Conservation (phyloP, 176 grass and related monocot species). For the Rhipidocladum racemiflorum region DNA sequence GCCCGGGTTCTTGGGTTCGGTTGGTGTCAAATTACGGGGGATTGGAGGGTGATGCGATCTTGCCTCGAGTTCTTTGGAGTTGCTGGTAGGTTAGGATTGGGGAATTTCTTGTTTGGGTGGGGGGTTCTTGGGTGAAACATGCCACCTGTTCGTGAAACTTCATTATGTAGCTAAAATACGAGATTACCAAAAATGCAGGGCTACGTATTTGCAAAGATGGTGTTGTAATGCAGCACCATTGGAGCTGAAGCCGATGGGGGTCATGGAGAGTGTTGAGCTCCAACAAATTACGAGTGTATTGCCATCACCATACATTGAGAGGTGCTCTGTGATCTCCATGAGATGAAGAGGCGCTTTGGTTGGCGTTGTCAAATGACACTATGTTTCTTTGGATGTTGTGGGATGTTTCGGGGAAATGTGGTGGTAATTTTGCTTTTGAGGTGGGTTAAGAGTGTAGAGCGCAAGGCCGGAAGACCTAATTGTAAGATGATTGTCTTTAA, state of each 20-base stretch:
- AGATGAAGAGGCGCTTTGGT: background rate
- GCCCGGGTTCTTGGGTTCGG: background rate
- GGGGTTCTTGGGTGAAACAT: constrained; percentile 21
- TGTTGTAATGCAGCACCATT: background rate
- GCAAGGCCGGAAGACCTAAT: background rate
- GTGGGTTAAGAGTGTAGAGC: background rate
- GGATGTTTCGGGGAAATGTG: background rate
- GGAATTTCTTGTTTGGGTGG: background rate
- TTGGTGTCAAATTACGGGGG: constrained; percentile 8
- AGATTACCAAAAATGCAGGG: background rate
- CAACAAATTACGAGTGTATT: background rate
- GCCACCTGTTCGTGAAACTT: constrained; percentile 15
- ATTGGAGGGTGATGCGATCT: background rate
- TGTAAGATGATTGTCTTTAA: background rate
- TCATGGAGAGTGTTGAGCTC: background rate
- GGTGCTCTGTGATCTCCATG: background rate
- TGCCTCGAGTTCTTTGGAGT: background rate
- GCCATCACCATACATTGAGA: background rate
- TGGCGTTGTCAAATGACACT: background rate
- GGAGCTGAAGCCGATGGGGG: background rate
- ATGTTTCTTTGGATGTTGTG: background rate
- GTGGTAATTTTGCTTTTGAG: background rate
- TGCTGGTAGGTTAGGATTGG: background rate
- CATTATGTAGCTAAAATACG: background rate
- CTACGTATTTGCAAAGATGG: background rate